Conservation (phyloP, 1,284 basidiomycete genomes). For the Trametes polyzona region DNA sequence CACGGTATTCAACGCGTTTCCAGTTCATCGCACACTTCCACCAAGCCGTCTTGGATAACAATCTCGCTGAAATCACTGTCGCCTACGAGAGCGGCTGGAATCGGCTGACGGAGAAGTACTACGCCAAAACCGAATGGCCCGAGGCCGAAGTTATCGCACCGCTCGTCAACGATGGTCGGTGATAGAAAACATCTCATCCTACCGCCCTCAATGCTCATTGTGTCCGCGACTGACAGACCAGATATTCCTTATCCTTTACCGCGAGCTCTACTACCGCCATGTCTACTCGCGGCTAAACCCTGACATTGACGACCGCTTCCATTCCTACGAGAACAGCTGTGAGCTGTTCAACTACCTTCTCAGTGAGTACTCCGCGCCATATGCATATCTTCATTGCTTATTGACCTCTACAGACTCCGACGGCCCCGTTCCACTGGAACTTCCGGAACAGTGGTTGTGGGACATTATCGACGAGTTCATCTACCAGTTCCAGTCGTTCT, state of each 20-base stretch:
- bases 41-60: slow-evolving; percentile 85
- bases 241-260: slow-evolving; percentile 95
- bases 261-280: slow-evolving; percentile 93
- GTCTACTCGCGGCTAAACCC: slow-evolving; percentile 96
- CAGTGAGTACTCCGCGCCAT: slow-evolving; percentile 46
- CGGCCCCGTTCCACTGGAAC: slow-evolving; percentile 88
- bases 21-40: slow-evolving; percentile 93
- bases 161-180: slow-evolving; percentile 86
- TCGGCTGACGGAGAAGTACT: slow-evolving; percentile 94
- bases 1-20: not conserved
- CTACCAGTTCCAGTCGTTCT: slow-evolving; percentile 98
- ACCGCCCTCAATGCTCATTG: not conserved
- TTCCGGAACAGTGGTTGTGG: slow-evolving; percentile 98
- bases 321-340: slow-evolving; percentile 99
- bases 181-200: not conserved
- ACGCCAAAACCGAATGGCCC: slow-evolving; percentile 94
- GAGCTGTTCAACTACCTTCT: slow-evolving; percentile 97
- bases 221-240: slow-evolving; percentile 59
- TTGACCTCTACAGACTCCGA: slow-evolving; percentile 71
- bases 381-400: not conserved
- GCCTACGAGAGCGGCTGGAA: slow-evolving; percentile 98
- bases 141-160: slow-evolving; percentile 96
- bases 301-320: slow-evolving; percentile 96
- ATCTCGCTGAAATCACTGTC: slow-evolving; percentile 85
- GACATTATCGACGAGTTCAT: slow-evolving; percentile 99